Conservation (phyloP, 306 rosid species). For the Hippophae gyantsensis region DNA sequence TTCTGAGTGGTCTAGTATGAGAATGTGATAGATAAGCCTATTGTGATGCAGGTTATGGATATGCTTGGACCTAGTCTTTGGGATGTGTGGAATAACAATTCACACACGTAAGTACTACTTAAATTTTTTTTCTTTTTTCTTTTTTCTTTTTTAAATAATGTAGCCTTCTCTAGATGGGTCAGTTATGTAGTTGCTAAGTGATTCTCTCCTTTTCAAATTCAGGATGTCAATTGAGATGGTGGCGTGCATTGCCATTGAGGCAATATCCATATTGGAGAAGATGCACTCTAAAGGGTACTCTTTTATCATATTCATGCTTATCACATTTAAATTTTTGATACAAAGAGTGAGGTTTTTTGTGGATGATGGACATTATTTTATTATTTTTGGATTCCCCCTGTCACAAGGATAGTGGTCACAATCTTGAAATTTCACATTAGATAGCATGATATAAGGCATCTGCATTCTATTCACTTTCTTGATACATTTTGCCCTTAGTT, state of each 20-base stretch:
- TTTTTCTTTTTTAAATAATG: not conserved
- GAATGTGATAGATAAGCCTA: conserved; percentile 5
- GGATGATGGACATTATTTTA: not conserved
- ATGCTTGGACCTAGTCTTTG: conserved; percentile 48
- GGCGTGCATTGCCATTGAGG: conserved; percentile 48
- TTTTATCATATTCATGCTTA: conserved; percentile 15
- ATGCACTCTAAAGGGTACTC: conserved; percentile 39
- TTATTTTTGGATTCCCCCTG: not conserved
- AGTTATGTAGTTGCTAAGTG: not conserved
- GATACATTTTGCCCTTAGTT: too few relatives aligned
- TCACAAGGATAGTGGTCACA: not conserved
- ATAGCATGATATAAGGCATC: too few relatives aligned
- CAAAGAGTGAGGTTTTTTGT: not conserved
- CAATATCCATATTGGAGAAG: conserved; percentile 48
- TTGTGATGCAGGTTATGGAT: conserved; percentile 36
- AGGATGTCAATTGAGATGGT: conserved; percentile 55
- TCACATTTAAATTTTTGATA: not conserved
- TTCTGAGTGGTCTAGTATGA: not conserved
- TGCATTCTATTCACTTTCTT: too few relatives aligned
- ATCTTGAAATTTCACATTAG: too few relatives aligned
- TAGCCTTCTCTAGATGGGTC: not conserved
- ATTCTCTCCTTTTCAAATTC: conserved; percentile 11
- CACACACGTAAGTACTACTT: conserved; percentile 31
- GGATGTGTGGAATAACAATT: conserved; percentile 47
- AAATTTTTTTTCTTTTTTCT: not conserved